Percentiles rank a stretch among this genome's conserved stretches.
phyloP scores from a whole-genome alignment of 345 rosid genomes.

The Laguncularia racemosa region DNA sequence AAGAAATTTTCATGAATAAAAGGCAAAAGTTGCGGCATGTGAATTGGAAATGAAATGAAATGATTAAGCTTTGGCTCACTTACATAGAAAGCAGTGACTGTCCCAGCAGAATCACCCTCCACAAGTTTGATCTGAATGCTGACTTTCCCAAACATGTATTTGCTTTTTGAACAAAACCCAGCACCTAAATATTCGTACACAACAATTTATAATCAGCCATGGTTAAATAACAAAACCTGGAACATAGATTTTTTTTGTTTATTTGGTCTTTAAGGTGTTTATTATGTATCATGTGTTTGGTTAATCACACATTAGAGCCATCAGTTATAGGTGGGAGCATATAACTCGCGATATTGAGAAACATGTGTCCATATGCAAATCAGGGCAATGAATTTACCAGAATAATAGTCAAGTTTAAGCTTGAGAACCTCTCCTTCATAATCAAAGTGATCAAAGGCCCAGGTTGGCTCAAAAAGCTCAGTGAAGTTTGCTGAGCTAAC shows the following conservation, averaged over 20 bases:
- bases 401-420: slow-evolving; percentile 84
- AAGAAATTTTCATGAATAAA: too few species aligned
- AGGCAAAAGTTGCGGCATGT: background rate
- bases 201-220: background rate
- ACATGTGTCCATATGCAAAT: too few species aligned
- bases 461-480: slow-evolving; percentile 67
- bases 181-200: slow-evolving; percentile 47
- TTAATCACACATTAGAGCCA: too few species aligned
- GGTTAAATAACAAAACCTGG: too few species aligned
- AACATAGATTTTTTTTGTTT: too few species aligned
- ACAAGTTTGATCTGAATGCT: slow-evolving; percentile 88
- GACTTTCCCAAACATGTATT: slow-evolving; percentile 89
- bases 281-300: background rate
- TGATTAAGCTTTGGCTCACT: slow-evolving; percentile 10
- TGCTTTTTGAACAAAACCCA: slow-evolving; percentile 88
- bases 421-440: slow-evolving; percentile 77
- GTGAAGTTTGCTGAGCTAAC: slow-evolving; percentile 52
- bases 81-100: slow-evolving; percentile 97
- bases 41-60: too few species aligned
- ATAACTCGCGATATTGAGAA: too few species aligned
- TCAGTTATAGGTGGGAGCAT: background rate
- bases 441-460: slow-evolving; percentile 79
- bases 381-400: slow-evolving; percentile 40
- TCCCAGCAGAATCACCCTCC: slow-evolving; percentile 98
- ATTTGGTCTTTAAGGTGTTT: too few species aligned